These are phyloP conservation scores for Wickerhamomyces sp. DNA, from an alignment of 1,139 yeast genomes.

Conservation along the genomic window DNA sequence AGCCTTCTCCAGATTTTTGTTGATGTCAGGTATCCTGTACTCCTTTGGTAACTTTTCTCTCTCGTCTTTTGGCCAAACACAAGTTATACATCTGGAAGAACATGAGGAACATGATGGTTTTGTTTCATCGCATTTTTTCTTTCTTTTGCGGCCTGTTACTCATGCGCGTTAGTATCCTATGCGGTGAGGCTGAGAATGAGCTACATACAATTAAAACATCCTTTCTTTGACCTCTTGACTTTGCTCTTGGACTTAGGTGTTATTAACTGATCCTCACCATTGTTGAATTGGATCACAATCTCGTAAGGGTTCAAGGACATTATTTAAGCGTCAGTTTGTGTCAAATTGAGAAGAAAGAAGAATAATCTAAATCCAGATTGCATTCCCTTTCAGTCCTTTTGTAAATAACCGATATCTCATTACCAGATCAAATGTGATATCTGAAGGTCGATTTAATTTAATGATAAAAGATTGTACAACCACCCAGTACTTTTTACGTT, in stretches of 20 bases:
- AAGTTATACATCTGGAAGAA: conserved; percentile 33
- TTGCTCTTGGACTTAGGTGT: conserved; percentile 11
- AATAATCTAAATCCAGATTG: too few relatives aligned
- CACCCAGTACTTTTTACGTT: too few relatives aligned
- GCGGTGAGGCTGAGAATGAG: background rate
- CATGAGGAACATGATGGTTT: conserved; percentile 38
- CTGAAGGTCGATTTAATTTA: too few relatives aligned
- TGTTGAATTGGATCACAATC: conserved; percentile 6
- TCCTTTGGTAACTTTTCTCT: conserved; percentile 31
- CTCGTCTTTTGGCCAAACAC: conserved; percentile 36
- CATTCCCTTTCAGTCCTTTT: too few relatives aligned
- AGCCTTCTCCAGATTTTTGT: conserved; percentile 13
- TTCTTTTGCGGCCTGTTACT: conserved; percentile 33
- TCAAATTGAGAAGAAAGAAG: too few relatives aligned
- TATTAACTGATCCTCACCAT: background rate
- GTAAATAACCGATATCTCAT: too few relatives aligned
- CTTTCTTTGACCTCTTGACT: conserved; percentile 33
- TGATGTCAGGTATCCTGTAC: conserved; percentile 15
- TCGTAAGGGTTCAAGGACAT: conserved; percentile 5
- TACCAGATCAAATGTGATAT: too few relatives aligned
- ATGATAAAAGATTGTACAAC: too few relatives aligned
- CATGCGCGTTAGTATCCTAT: background rate
- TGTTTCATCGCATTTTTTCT: conserved; percentile 47
- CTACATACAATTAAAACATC: conserved; percentile 39
- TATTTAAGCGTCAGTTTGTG: too few relatives aligned